Percentiles rank a stretch among this genome's conserved stretches.
phyloP scores from a whole-genome alignment of 2,329 filamentous ascomycete genomes.

The Penicillium sp. region DNA sequence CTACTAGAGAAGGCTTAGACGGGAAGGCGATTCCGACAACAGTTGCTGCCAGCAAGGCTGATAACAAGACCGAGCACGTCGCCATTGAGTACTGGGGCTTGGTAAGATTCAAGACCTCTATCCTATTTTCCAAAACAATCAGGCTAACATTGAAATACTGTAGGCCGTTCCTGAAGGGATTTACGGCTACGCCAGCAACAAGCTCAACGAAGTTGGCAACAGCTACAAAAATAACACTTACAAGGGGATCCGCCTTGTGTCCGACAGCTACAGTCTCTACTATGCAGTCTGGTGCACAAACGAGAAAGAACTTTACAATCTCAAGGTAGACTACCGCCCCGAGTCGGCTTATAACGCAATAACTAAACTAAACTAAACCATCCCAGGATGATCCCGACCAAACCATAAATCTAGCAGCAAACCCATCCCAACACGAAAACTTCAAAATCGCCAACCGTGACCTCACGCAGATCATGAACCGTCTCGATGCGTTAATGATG shows the following conservation, averaged over 20 bases:
- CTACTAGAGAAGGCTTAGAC: slow-evolving; percentile 53
- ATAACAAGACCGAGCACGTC: slow-evolving; percentile 52
- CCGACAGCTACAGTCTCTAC: slow-evolving; percentile 58
- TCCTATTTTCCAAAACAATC: background rate
- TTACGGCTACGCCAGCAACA: slow-evolving; percentile 27
- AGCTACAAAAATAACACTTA: slow-evolving; percentile 56
- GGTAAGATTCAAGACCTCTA: too few relatives aligned
- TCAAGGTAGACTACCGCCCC: slow-evolving; percentile 47
- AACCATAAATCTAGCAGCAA: slow-evolving; percentile 45
- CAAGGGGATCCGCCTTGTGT: slow-evolving; percentile 59
- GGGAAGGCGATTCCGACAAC: slow-evolving; percentile 53
- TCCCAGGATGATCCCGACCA: slow-evolving; percentile 54
- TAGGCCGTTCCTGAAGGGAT: slow-evolving; percentile 30
- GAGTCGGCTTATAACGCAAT: background rate
- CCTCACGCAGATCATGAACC: slow-evolving; percentile 44
- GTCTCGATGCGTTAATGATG: slow-evolving; percentile 60
- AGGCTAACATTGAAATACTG: background rate
- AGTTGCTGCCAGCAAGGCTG: slow-evolving; percentile 19
- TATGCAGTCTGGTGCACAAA: slow-evolving; percentile 70
- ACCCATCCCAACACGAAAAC: slow-evolving; percentile 16
- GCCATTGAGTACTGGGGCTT: slow-evolving; percentile 60
- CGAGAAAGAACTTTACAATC: slow-evolving; percentile 66
- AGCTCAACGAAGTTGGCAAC: slow-evolving; percentile 13
- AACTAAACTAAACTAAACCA: background rate
- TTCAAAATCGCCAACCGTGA: slow-evolving; percentile 20